phyloP scores from a whole-genome alignment of 192 early-diverging fungal genomes.

The Thamnidium elegans region DNA sequence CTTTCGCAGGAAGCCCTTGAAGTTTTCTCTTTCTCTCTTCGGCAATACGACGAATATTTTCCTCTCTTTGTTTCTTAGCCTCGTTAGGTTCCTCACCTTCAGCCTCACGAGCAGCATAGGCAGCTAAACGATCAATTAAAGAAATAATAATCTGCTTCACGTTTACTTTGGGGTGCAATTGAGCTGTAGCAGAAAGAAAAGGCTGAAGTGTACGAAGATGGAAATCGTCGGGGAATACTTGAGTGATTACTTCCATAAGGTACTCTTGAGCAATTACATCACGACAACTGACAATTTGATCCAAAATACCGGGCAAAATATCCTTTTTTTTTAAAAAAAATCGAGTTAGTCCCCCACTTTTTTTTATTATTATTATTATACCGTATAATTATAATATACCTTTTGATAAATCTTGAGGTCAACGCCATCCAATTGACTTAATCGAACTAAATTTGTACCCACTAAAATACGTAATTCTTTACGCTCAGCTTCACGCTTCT shows the following conservation, averaged over 20 bases:
- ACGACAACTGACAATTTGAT: constrained; percentile 94
- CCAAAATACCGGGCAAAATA: constrained; percentile 89
- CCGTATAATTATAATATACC: too few species aligned
- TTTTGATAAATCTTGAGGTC: constrained; percentile 79
- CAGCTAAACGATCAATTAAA: constrained; percentile 90
- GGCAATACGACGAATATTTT: constrained; percentile 6
- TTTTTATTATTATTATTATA: too few species aligned
- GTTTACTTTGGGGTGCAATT: constrained; percentile 90
- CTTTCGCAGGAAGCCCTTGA: constrained; percentile 27
- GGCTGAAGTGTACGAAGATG: constrained; percentile 88
- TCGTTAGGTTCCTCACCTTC: constrained; percentile 45
- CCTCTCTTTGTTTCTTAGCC: constrained; percentile 33
- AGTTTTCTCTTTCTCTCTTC: constrained; percentile 10
- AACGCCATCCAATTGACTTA: constrained; percentile 89
- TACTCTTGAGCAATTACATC: constrained; percentile 99
- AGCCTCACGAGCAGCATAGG: constrained; percentile 81
- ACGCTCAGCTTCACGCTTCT: constrained; percentile 94
- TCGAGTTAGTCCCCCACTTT: neutral
- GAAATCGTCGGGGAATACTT: constrained; percentile 97
- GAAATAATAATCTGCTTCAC: constrained; percentile 96
- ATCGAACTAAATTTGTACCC: constrained; percentile 93
- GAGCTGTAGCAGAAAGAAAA: constrained; percentile 87
- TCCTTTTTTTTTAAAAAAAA: constrained; percentile 34
- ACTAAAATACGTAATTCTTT: constrained; percentile 93
- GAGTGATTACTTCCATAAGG: constrained; percentile 98